These are phyloP conservation scores for Talaromyces borbonicus DNA, from an alignment of 495 filamentous ascomycete species.

Conservation along the genomic window DNA sequence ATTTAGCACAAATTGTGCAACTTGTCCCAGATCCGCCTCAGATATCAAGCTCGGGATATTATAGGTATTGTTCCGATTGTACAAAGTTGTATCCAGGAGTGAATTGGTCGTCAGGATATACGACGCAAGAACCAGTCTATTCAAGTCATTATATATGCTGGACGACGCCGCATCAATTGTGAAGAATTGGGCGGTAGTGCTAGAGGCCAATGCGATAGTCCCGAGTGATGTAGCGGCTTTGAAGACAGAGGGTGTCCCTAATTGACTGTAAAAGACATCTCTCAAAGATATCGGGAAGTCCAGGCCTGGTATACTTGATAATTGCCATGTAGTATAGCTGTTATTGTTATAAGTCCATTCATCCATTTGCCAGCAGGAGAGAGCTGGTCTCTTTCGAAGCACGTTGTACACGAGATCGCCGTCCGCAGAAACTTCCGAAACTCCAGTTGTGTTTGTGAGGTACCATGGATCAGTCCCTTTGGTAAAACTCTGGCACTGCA, in stretches of 20 bases:
- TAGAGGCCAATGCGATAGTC: not conserved
- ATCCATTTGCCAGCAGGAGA: not conserved
- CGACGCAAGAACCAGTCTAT: not conserved
- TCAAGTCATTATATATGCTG: not conserved
- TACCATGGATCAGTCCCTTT: too few species aligned
- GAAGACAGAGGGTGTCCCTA: not conserved
- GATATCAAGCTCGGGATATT: not conserved
- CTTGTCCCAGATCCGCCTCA: not conserved
- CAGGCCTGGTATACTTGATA: not conserved
- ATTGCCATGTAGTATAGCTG: not conserved
- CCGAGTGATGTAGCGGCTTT: not conserved
- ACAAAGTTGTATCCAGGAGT: not conserved
- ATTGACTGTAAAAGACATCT: not conserved
- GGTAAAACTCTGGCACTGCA: not conserved
- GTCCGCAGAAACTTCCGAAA: not conserved
- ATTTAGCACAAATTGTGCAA: not conserved
- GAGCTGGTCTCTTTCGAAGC: not conserved
- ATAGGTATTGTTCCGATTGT: not conserved
- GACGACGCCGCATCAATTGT: not conserved
- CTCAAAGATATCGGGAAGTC: not conserved
- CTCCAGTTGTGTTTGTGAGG: not conserved
- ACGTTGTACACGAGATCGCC: not conserved
- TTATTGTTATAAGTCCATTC: not conserved
- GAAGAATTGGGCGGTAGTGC: not conserved
- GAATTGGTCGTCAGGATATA: not conserved